Evolutionary conservation across 1,284 basidiomycete genomes (phyloP).

Genomic region (Clitocybe nebularis): DNA sequence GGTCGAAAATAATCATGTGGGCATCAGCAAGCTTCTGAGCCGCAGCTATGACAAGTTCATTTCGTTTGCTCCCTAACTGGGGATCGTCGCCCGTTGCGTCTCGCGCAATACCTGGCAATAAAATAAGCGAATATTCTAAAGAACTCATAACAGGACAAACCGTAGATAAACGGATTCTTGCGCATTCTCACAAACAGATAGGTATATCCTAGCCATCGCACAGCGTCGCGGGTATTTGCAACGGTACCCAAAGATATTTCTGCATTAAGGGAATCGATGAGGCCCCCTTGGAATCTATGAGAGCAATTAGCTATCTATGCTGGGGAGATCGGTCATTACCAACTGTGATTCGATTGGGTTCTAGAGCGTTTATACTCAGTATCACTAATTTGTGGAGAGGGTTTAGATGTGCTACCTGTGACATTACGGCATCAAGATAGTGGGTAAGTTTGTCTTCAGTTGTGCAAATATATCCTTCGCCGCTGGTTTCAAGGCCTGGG

Average conservation of each 20-base stretch:
- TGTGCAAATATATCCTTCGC: slow-evolving; percentile 97
- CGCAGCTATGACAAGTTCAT: slow-evolving; percentile 68
- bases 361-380: no score
- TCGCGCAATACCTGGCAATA: slow-evolving; percentile 65
- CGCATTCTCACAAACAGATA: slow-evolving; percentile 96
- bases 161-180: slow-evolving; percentile 90
- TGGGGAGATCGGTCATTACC: slow-evolving; percentile 21
- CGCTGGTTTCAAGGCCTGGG: slow-evolving; percentile 92
- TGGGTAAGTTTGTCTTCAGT: slow-evolving; percentile 90
- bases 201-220: slow-evolving; percentile 96
- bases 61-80: slow-evolving; percentile 71
- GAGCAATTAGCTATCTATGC: slow-evolving; percentile 6
- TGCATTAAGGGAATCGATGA: slow-evolving; percentile 92
- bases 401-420: slow-evolving; percentile 67
- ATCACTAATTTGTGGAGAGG: no score
- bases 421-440: slow-evolving; percentile 87
- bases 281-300: slow-evolving; percentile 77
- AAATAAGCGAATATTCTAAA: not conserved
- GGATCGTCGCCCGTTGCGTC: slow-evolving; percentile 78
- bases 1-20: slow-evolving; percentile 84
- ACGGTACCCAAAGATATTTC: slow-evolving; percentile 97
- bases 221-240: slow-evolving; percentile 80
- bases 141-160: slow-evolving; percentile 31
- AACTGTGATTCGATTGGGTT: slow-evolving; percentile 97
- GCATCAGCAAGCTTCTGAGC: slow-evolving; percentile 71